Evolutionary conservation across 228 moss, liverwort and hornwort genomes (phyloP), one percentile per base, ranked within the genome.

Genomic region (Sphagnum fallax): DNA sequence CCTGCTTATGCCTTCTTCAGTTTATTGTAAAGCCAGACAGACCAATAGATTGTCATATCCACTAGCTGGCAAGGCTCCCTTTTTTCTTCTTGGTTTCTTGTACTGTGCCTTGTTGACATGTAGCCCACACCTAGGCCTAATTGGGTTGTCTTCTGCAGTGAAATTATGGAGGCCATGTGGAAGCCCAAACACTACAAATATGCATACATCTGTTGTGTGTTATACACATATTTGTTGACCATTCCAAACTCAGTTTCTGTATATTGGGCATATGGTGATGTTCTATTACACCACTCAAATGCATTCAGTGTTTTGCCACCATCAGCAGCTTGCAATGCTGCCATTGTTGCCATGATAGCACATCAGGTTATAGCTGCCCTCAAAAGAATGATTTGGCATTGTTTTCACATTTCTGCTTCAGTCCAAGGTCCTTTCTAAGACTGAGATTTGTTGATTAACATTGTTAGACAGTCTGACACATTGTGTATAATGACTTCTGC

Each of bases 121-220:
- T 32, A 32, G 32, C 32, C 32, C 32, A 32, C 32, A 32, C 32
- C 32, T 32, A 32, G 32, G 32, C 32, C 32, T 32, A 32, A 32
- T 32, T 32, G 32, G 32, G 32, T 50, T 70, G 58, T 9, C 18
- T 76, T 11, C 48, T 61, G 72, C 69, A 78, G 77, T 47, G 73
- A 78, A 18, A 78, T 73, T 16, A 78, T 78, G 77, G 73, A 78
- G 65, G 77, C 77, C 12, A 78, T 78, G 77, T 73, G 69, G 59
- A 53, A 70, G 61, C 77, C 73, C 8, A 73, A 65, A 60, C 65
- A 55, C 52, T 78, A 78, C 73, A 78, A 73, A 15, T 73, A 52
- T 53, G 65, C 69, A 10, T 78, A 73, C 55, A 15, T 69, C 49
- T 50, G 65, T 48, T 68, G 73, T 16, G 77, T 73, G 58, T 16